Evolutionary conservation across 2,329 filamentous ascomycete species (phyloP).

Genomic region (Dactylella cylindrospora): DNA sequence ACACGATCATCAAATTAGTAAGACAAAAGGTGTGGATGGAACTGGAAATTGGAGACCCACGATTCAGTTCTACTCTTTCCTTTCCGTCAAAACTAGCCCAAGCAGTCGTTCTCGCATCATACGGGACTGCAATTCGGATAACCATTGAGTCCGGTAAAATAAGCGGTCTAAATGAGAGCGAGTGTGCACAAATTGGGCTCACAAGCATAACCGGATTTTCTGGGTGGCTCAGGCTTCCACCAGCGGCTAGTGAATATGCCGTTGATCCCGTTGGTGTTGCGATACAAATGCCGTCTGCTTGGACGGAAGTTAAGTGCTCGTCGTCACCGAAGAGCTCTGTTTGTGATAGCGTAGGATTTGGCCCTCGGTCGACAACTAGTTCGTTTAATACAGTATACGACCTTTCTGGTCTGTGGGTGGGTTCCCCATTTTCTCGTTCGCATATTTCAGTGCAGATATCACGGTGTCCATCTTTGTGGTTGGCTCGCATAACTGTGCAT

Average conservation of each 20-base stretch:
- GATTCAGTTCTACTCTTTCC: slow-evolving; percentile 75
- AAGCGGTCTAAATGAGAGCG: slow-evolving; percentile 91
- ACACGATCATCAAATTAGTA: not conserved
- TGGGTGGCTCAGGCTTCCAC: slow-evolving; percentile 91
- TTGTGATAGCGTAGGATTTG: slow-evolving; percentile 89
- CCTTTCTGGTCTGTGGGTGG: slow-evolving; percentile 80
- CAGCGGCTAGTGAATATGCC: slow-evolving; percentile 91
- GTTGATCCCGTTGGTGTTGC: slow-evolving; percentile 93
- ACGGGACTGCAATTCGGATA: slow-evolving; percentile 88
- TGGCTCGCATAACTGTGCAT: slow-evolving; percentile 49
- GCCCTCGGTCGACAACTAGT: slow-evolving; percentile 91
- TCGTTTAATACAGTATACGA: slow-evolving; percentile 93
- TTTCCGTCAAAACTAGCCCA: slow-evolving; percentile 99
- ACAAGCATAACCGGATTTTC: slow-evolving; percentile 96
- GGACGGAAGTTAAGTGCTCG: slow-evolving; percentile 89
- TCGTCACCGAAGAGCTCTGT: slow-evolving; percentile 93
- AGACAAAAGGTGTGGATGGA: not conserved
- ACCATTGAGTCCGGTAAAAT: slow-evolving; percentile 96
- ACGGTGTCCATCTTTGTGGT: slow-evolving; percentile 46
- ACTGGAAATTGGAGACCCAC: slow-evolving; percentile 49
- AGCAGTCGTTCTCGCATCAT: slow-evolving; percentile 80
- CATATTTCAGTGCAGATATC: slow-evolving; percentile 61
- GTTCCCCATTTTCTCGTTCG: slow-evolving; percentile 76
- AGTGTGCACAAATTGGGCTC: slow-evolving; percentile 92
- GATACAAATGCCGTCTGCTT: slow-evolving; percentile 89